Conservation (phyloP, 768 basidiomycete species). For the Suillus luteus region DNA sequence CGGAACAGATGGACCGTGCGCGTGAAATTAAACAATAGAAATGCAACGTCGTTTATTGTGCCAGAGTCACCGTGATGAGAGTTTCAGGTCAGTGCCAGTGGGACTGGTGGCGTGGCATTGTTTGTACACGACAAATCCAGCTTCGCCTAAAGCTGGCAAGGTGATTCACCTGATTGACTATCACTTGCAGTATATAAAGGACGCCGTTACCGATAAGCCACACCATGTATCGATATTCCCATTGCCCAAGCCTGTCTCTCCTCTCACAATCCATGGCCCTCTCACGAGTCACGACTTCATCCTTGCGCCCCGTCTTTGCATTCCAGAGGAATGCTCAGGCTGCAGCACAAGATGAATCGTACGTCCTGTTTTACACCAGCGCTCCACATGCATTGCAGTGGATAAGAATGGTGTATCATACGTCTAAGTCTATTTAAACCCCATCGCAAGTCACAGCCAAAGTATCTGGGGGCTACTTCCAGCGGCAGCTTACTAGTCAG, state of each 20-base stretch:
- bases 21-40: background rate
- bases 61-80: no score
- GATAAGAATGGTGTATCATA: background rate
- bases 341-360: background rate
- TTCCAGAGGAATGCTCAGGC: background rate
- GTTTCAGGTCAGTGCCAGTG: no score
- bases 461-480: background rate
- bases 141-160: background rate
- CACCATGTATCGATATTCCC: background rate
- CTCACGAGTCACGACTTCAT: background rate
- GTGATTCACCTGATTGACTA: background rate
- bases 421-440: background rate
- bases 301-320: conserved; percentile 3
- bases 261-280: background rate
- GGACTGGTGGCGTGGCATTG: background rate
- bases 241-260: background rate
- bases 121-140: background rate
- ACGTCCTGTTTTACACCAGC: background rate
- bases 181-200: background rate
- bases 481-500: background rate
- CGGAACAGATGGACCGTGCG: background rate
- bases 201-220: background rate
- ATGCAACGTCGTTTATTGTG: no score
- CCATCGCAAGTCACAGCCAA: background rate
- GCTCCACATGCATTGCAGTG: background rate